These are phyloP conservation scores for Coffea eugenioides DNA, from an alignment of 257 asterid species.

Conservation along the genomic window DNA sequence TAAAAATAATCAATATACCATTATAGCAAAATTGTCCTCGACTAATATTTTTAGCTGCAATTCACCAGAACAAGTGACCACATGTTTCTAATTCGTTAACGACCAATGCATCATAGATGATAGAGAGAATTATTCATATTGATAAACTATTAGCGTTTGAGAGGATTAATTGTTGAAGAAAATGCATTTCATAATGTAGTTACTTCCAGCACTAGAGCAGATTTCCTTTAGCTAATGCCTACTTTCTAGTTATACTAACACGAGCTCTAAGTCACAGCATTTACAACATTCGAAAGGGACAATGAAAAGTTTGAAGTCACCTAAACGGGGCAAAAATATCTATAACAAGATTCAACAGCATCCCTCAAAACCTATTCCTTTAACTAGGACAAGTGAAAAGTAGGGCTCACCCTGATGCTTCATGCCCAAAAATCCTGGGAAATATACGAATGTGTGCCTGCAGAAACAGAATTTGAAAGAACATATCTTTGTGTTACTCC, in stretches of 20 bases:
- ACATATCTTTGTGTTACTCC: too few species aligned
- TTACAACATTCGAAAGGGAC: not conserved
- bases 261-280: not conserved
- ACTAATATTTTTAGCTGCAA: not conserved
- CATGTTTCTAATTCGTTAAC: not conserved
- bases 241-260: not conserved
- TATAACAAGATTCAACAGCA: not conserved
- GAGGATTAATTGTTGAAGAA: not conserved
- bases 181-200: not conserved
- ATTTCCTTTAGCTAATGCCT: not conserved
- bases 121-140: not conserved
- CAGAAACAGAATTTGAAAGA: constrained; percentile 17
- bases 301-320: not conserved
- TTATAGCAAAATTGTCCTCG: not conserved
- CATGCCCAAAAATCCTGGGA: constrained; percentile 97
- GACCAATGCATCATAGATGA: not conserved
- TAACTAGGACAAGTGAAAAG: constrained; percentile 19
- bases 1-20: not conserved
- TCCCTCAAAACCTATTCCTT: constrained; percentile 1
- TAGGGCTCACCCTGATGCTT: constrained; percentile 82
- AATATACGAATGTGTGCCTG: constrained; percentile 67
- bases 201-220: not conserved
- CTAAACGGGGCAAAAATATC: not conserved
- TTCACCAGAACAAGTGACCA: not conserved
- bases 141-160: not conserved